These are phyloP conservation scores for Diaporthe caulivora DNA, from an alignment of 2,329 filamentous ascomycete species.

Conservation along the genomic window DNA sequence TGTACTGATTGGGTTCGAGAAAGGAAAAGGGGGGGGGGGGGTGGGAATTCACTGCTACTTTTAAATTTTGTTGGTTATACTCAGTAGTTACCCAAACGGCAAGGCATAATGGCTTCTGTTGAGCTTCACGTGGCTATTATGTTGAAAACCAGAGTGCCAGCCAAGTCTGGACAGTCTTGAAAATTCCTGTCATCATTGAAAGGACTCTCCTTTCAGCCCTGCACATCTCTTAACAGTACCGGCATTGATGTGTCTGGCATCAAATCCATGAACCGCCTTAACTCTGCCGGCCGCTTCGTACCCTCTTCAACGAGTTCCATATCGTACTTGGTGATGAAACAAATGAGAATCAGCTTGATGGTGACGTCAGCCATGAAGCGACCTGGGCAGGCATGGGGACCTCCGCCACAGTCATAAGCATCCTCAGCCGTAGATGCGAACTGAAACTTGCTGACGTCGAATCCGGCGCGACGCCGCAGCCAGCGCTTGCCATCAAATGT, in stretches of 20 bases:
- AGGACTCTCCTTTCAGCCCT: no score
- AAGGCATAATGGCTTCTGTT: no score
- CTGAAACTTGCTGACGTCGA: conserved; percentile 42
- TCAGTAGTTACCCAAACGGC: no score
- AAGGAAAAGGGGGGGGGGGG: no score
- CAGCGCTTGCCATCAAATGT: conserved; percentile 43
- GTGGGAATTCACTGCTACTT: no score
- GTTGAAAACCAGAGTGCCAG: no score
- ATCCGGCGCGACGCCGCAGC: conserved; percentile 35
- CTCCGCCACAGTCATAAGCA: conserved; percentile 42
- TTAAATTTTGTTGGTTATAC: no score
- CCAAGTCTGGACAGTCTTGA: no score
- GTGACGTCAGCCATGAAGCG: conserved; percentile 22
- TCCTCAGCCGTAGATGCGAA: conserved; percentile 43
- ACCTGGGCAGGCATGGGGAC: conserved; percentile 43
- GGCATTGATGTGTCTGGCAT: conserved; percentile 4
- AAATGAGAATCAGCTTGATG: conserved; percentile 44
- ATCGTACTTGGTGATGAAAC: conserved; percentile 42
- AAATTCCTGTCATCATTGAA: no score
- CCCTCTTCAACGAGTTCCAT: conserved; percentile 40
- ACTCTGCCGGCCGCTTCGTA: conserved; percentile 38
- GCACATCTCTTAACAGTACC: not conserved
- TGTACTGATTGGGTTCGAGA: no score
- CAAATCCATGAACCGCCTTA: conserved; percentile 5
- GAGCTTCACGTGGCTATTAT: no score